Conservation (phyloP, 2,329 filamentous ascomycete species). For the Didymella lethalis region DNA sequence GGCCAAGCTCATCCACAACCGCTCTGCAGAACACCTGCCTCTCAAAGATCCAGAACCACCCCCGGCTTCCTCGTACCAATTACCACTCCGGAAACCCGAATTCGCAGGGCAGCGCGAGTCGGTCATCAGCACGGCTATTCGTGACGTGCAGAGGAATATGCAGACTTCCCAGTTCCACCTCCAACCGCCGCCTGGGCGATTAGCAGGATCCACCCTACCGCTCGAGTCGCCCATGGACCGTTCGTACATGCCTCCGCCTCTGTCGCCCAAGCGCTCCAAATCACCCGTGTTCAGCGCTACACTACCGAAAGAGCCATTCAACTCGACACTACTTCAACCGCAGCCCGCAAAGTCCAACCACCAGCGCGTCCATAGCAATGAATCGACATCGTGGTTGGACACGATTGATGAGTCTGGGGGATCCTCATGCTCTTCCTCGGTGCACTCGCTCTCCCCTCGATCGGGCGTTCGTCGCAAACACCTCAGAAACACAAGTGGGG, state of each 20-base stretch:
- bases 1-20: constrained; percentile 60
- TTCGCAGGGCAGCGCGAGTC: constrained; percentile 45
- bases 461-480: constrained; percentile 70
- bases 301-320: constrained; percentile 30
- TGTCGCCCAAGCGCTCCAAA: constrained; percentile 69
- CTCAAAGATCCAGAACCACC: constrained; percentile 32
- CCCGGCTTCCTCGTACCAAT: constrained; percentile 29
- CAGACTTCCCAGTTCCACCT: constrained; percentile 42
- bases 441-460: constrained; percentile 81
- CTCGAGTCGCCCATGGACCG: constrained; percentile 62
- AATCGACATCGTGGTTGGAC: constrained; percentile 91
- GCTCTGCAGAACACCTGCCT: constrained; percentile 35
- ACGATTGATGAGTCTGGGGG: constrained; percentile 89
- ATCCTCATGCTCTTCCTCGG: constrained; percentile 75
- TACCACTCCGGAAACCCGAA: constrained; percentile 47
- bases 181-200: constrained; percentile 46
- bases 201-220: constrained; percentile 28
- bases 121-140: constrained; percentile 53
- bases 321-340: constrained; percentile 34
- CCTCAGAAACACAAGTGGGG: constrained; percentile 71
- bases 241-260: constrained; percentile 72
- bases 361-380: constrained; percentile 70
- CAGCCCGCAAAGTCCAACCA: constrained; percentile 35
- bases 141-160: constrained; percentile 50
- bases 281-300: constrained; percentile 52